These are phyloP conservation scores for Berberis vulgaris DNA, from an alignment of 164 flowering plant genomes.

Conservation along the genomic window DNA sequence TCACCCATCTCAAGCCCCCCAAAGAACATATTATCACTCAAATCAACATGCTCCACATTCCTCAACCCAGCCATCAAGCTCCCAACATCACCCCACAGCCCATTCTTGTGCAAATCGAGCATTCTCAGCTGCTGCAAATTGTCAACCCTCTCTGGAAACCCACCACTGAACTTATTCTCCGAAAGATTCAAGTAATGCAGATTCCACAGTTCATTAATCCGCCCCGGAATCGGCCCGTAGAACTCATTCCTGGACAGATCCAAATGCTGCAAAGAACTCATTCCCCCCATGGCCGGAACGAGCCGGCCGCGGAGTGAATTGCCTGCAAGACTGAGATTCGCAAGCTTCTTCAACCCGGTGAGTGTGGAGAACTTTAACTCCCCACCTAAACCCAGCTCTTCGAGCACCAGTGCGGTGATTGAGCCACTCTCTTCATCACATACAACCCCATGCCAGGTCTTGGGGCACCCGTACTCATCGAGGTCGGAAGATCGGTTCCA, in stretches of 20 bases:
- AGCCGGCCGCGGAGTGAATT: constrained; percentile 67
- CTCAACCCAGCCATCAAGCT: constrained; percentile 41
- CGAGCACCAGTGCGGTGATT: constrained; percentile 39
- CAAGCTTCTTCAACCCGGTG: constrained; percentile 37
- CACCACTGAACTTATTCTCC: constrained; percentile 45
- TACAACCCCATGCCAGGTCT: constrained; percentile 50
- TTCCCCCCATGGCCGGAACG: constrained; percentile 55
- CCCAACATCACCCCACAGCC: constrained; percentile 49
- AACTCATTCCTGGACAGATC: constrained; percentile 75
- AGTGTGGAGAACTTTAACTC: constrained; percentile 73
- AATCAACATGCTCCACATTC: constrained; percentile 65
- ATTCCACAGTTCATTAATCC: constrained; percentile 57
- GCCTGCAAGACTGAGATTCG: constrained; percentile 57
- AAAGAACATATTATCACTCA: constrained; percentile 58
- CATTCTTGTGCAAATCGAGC: constrained; percentile 65
- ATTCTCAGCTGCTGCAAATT: constrained; percentile 68
- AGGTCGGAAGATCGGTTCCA: constrained; percentile 32
- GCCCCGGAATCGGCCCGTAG: constrained; percentile 71
- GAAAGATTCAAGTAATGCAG: constrained; percentile 68
- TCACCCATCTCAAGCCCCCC: constrained; percentile 39
- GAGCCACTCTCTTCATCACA: constrained; percentile 37
- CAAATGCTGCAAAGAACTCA: constrained; percentile 46
- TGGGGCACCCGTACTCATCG: constrained; percentile 33
- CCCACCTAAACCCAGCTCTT: constrained; percentile 46
- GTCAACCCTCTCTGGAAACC: constrained; percentile 45